Base-by-base conservation (phyloP, 768 basidiomycete species). In the Suillus paluster region DNA sequence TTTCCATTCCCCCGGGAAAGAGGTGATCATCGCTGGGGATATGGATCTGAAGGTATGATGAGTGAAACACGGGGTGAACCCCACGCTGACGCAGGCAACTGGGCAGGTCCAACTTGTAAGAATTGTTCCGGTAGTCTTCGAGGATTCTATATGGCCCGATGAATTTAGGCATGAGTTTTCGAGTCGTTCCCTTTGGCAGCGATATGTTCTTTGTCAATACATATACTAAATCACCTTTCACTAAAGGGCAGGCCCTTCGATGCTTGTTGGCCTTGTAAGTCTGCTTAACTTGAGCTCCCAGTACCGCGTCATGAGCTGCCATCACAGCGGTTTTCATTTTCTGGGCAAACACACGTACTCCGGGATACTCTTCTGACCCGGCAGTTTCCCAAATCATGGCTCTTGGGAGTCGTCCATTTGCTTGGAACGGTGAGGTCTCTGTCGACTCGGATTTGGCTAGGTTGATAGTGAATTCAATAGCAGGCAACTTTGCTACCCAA, bases 11-110 rank as follows among this genome's bases (percentile, higher is more conserved):
- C 0, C 75, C 70, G 0, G 74, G 71, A 53, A 76, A 77, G 15
- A 65, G 45, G 4, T 67, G 19, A 53, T 79, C 73, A 54, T 78
- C 74, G 58, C 77, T 79, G 0, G 73, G 73, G 2, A 68, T 54
- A 52, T 79, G 76, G 19, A 71, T 67, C 0, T 72, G 58, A 0
- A 79, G 66, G 12, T 75, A 63, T 5, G 68, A 72, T 0, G 75
- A 70, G 58, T 79, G 78, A 50, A 79, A 79, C 2, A 63, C 65
- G 7, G 63, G 52, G 60, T 77, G 73, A 1, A 79, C 65, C 0
- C 73, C 66, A n/a, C n/a, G n/a, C n/a, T n/a, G n/a, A n/a, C n/a
- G n/a, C n/a, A n/a, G n/a, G n/a, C n/a, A n/a, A n/a, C n/a, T n/a
- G n/a, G n/a, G n/a, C n/a, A n/a, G n/a, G n/a, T n/a, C n/a, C n/a